These are phyloP conservation scores for Kazachstania martiniae DNA, from an alignment of 805 yeast genomes.

Conservation along the genomic window DNA sequence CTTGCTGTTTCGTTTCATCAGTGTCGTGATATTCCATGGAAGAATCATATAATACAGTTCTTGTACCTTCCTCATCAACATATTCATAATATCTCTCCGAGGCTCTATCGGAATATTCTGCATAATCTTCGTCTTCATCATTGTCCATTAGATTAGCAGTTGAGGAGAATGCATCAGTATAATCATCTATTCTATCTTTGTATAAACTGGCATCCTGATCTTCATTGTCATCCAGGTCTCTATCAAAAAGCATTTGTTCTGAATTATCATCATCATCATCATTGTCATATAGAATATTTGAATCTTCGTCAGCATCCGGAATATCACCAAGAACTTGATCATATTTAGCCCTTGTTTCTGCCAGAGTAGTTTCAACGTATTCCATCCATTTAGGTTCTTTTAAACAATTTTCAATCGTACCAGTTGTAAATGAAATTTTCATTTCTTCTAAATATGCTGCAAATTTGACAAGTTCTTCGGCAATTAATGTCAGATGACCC, in stretches of 20 bases:
- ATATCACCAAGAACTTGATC: conserved; percentile 86
- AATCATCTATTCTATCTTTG: too few species aligned
- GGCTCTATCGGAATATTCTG: conserved; percentile 31
- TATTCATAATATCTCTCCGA: conserved; percentile 26
- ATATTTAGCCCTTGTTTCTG: conserved; percentile 86
- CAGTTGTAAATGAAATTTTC: conserved; percentile 20
- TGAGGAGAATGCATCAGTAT: conserved; percentile 5
- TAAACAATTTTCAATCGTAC: conserved; percentile 17
- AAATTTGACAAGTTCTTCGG: conserved; percentile 94
- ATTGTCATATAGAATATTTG: conserved; percentile 32
- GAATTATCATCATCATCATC: conserved; percentile 28
- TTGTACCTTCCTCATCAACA: conserved; percentile 27
- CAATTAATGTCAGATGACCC: conserved; percentile 89
- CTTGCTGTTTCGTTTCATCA: conserved; percentile 13
- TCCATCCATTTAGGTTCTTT: conserved; percentile 49
- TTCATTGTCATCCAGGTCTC: conserved; percentile 7
- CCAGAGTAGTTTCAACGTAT: conserved; percentile 72
- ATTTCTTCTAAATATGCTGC: conserved; percentile 33
- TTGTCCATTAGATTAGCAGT: conserved; percentile 2
- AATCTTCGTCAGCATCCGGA: conserved; percentile 44
- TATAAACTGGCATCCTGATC: conserved; percentile 8
- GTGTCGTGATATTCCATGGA: conserved; percentile 19
- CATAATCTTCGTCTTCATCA: conserved; percentile 23
- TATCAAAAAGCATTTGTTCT: conserved; percentile 33
- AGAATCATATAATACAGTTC: conserved; percentile 22